phyloP scores from a whole-genome alignment of 2,329 filamentous ascomycete species.

The Acrocalymma vagum region DNA sequence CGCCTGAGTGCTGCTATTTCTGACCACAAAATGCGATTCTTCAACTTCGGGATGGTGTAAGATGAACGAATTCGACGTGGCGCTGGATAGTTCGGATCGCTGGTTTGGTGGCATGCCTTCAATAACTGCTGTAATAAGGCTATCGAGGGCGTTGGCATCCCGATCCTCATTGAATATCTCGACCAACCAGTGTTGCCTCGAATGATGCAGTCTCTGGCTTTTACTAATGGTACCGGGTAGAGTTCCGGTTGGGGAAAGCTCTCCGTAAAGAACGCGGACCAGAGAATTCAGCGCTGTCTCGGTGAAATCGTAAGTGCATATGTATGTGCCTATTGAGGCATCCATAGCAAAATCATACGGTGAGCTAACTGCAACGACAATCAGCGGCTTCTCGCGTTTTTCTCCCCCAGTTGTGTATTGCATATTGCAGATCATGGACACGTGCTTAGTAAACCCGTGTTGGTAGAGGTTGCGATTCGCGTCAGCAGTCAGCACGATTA shows the following conservation, averaged over 20 bases:
- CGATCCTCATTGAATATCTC: slow-evolving; percentile 85
- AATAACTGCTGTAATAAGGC: slow-evolving; percentile 75
- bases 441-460: slow-evolving; percentile 93
- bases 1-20: slow-evolving; percentile 90
- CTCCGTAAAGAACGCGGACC: slow-evolving; percentile 84
- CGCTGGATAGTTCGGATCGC: slow-evolving; percentile 72
- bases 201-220: slow-evolving; percentile 85
- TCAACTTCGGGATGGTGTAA: slow-evolving; percentile 74
- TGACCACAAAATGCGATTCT: slow-evolving; percentile 88
- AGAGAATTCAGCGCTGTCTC: slow-evolving; percentile 88
- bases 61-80: slow-evolving; percentile 78
- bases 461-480: slow-evolving; percentile 95
- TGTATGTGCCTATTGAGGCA: slow-evolving; percentile 85
- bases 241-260: slow-evolving; percentile 65
- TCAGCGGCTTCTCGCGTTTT: slow-evolving; percentile 79
- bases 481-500: slow-evolving; percentile 92
- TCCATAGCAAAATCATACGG: slow-evolving; percentile 98
- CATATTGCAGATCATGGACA: slow-evolving; percentile 94
- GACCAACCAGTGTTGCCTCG: slow-evolving; percentile 94
- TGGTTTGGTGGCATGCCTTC: slow-evolving; percentile 72
- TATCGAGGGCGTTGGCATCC: slow-evolving; percentile 76
- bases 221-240: slow-evolving; percentile 80
- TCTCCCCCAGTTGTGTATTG: slow-evolving; percentile 75
- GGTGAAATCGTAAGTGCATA: slow-evolving; percentile 97
- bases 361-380: slow-evolving; percentile 92